phyloP scores from a whole-genome alignment of 306 rosid genomes.

The Castanea mollissima region DNA sequence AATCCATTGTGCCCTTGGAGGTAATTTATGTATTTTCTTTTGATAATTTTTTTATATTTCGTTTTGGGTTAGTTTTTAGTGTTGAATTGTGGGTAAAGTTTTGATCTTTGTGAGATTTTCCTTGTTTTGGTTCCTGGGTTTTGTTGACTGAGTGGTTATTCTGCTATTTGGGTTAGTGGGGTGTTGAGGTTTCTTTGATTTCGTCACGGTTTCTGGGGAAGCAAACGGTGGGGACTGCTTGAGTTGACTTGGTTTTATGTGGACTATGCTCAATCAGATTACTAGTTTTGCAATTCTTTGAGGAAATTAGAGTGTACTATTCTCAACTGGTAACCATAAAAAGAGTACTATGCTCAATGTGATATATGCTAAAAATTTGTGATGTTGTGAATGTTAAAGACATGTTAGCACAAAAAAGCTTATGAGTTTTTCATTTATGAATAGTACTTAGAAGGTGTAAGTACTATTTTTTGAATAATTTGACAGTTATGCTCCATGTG shows the following conservation, averaged over 20 bases:
- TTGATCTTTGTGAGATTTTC: constrained; percentile 23
- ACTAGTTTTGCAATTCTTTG: not conserved
- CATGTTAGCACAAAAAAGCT: not conserved
- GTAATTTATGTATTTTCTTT: constrained; percentile 25
- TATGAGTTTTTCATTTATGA: not conserved
- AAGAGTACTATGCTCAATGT: not conserved
- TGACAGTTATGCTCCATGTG: no score
- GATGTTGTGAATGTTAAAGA: not conserved
- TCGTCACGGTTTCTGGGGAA: not conserved
- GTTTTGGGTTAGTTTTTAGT: not conserved
- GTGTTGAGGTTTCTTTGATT: no score
- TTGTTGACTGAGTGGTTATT: not conserved
- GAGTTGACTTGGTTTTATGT: no score
- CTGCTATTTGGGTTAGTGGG: not conserved
- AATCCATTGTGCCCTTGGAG: constrained; percentile 61
- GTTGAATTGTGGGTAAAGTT: not conserved
- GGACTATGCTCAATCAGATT: not conserved
- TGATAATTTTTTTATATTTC: not conserved
- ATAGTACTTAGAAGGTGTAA: no score
- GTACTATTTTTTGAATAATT: no score
- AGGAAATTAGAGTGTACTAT: not conserved
- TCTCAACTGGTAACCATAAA: no score
- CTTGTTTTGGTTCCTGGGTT: not conserved
- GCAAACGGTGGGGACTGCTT: not conserved
- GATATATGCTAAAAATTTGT: not conserved